These are phyloP conservation scores for Globisporangium iwayamae DNA, from an alignment of 352 stramenopile species.

Conservation along the genomic window DNA sequence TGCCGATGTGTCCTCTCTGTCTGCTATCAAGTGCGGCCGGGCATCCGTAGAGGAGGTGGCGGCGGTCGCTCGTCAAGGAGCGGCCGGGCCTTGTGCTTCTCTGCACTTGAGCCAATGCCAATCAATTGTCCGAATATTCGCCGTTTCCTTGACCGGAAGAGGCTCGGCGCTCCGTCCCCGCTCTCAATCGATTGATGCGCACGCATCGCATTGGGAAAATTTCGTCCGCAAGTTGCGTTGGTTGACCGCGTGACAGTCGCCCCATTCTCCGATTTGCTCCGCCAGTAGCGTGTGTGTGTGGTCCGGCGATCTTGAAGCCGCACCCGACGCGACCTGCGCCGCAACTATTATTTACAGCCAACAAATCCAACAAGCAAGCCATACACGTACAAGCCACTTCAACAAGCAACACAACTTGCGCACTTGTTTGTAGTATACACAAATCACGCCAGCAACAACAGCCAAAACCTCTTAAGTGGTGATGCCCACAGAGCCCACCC, in stretches of 20 bases:
- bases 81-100: neutral
- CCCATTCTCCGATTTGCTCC: neutral
- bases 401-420: neutral
- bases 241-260: neutral
- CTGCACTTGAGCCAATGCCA: neutral
- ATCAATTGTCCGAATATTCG: neutral
- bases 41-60: slow-evolving; percentile 3
- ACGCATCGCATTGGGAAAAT: neutral
- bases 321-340: neutral
- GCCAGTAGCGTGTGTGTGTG: neutral
- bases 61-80: neutral
- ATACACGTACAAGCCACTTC: neutral
- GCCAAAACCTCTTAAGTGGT: neutral
- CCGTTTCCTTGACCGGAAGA: slow-evolving; percentile 1
- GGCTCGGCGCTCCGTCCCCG: slow-evolving; percentile 4
- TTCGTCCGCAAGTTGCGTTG: neutral
- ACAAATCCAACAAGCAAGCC: neutral
- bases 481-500: neutral
- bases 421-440: neutral
- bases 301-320: neutral
- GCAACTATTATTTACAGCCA: slow-evolving; percentile 12
- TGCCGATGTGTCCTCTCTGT: neutral
- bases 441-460: neutral
- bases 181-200: slow-evolving; percentile 3
- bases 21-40: neutral